Conservation (phyloP, 73 alveolate species). For the Symbiodinium pilosum region DNA sequence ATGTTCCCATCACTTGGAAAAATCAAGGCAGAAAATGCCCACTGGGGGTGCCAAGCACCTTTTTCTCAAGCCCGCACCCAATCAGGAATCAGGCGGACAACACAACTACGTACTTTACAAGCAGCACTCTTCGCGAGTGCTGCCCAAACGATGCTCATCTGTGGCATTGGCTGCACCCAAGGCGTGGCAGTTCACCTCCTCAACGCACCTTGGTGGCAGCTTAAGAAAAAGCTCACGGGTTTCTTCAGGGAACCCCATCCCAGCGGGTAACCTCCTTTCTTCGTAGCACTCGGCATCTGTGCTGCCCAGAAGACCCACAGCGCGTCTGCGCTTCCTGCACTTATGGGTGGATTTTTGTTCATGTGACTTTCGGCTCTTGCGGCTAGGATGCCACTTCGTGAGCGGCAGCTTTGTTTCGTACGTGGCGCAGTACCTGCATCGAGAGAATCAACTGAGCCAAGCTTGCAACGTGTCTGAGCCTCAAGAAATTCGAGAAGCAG, state of each 20-base stretch:
- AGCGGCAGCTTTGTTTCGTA: constrained; percentile 18
- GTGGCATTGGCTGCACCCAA: constrained; percentile 48
- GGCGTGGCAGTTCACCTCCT: constrained; percentile 46
- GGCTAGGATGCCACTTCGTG: constrained; percentile 23
- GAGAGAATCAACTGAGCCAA: background rate
- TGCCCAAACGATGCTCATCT: constrained; percentile 26
- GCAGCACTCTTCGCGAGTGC: constrained; percentile 82
- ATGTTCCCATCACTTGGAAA: too few species aligned
- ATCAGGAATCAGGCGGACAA: too few species aligned
- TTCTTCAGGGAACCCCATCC: background rate
- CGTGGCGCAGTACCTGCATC: constrained; percentile 3
- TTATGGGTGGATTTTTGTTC: too few species aligned
- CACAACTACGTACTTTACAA: too few species aligned
- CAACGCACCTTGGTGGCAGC: constrained; percentile 65
- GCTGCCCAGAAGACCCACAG: constrained; percentile 41
- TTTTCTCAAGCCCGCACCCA: too few species aligned
- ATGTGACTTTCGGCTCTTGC: too few species aligned
- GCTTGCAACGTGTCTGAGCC: background rate
- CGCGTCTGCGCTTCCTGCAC: constrained; percentile 47
- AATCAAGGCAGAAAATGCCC: too few species aligned
- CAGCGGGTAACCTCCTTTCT: background rate
- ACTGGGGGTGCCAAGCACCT: too few species aligned
- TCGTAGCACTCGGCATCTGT: constrained; percentile 65
- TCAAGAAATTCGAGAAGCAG: background rate
- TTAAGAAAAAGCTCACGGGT: too few species aligned